Conservation (phyloP, 1,284 basidiomycete species). For the Microbotryum scabiosae region DNA sequence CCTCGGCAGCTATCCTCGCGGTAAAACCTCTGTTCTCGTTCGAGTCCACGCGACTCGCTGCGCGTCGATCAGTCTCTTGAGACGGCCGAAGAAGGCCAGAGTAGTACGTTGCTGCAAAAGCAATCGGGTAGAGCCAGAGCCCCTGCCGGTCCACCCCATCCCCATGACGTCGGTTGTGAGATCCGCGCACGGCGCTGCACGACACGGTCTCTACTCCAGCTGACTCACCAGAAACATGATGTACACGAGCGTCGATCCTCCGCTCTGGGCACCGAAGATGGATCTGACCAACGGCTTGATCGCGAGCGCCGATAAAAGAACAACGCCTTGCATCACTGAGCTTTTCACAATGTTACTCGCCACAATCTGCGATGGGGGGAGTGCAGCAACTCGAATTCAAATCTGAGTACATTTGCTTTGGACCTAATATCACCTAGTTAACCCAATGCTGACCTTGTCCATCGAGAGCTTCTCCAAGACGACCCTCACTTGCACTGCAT, state of each 20-base stretch:
- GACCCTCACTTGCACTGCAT: constrained; percentile 15
- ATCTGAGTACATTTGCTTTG: neutral
- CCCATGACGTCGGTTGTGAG: neutral
- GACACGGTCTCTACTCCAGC: neutral
- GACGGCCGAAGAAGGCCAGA: constrained; percentile 19
- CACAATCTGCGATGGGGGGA: constrained; percentile 9
- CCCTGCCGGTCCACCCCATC: constrained; percentile 6
- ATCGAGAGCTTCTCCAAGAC: constrained; percentile 17
- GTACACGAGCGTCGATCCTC: constrained; percentile 14
- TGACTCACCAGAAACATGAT: constrained; percentile 19
- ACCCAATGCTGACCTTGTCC: constrained; percentile 16
- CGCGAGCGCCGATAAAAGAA: constrained; percentile 26
- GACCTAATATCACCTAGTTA: neutral
- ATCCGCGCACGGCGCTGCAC: neutral
- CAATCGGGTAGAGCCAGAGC: constrained; percentile 25
- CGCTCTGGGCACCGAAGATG: constrained; percentile 2
- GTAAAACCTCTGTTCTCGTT: constrained; percentile 9
- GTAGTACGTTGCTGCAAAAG: constrained; percentile 27
- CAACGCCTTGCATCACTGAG: constrained; percentile 23
- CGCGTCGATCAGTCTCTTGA: constrained; percentile 16
- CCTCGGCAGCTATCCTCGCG: constrained; percentile 23
- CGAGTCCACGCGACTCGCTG: neutral
- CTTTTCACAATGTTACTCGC: constrained; percentile 25
- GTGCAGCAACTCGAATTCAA: neutral
- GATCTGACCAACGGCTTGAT: constrained; percentile 26